Evolutionary conservation across 1,139 yeast genomes (phyloP), one percentile per base, ranked within the genome.

Genomic region (Arxiozyma heterogenica): DNA sequence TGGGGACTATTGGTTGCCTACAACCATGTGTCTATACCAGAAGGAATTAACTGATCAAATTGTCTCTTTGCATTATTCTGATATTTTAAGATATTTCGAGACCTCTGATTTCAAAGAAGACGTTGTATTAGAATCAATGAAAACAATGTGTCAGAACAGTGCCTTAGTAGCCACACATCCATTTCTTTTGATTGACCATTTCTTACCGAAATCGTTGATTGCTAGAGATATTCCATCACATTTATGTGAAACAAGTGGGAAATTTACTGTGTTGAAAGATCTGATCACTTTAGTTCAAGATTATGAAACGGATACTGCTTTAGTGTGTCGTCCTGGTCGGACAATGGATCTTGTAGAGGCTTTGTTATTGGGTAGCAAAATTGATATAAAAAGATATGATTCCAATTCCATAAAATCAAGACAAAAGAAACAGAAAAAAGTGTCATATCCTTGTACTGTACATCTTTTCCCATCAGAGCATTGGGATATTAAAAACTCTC

Each of bases 1-100:
- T 1, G 87, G 91, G 11, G 95, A 86, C 62, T 89, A 88, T 68
- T 79, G 82, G 68, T 74, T 91, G 46, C 89, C 95, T 0, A 87
- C 95, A 5, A 91, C 96, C 2, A 83, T 91, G 84, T 82, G 87
- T 56, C 90, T 86, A 58, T 86, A 88, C 61, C 98, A 93, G 67
- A 85, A 84, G 63, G 95, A 89, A 64, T 76, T 93, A 53, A 87
- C 93, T n/a, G 96, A 91, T 71, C 96, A 90, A 66, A 90, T 93
- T 34, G 86, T 93, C 8, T 86, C 96, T 1, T 74, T 90, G 47
- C 98, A 93, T 69, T 90, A 90, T 65, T 83, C 95, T 41, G 98
- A 91, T 66, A 88, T 93, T 54, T 74, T 91, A 62, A 84, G 89
- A 70, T 89, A 85, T 68, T 90, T 89, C 65, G 96, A 89, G 67